Evolutionary conservation across 2,329 filamentous ascomycete genomes (phyloP), one percentile per base, ranked within the genome.

Genomic region (Aspergillus arachidicola): DNA sequence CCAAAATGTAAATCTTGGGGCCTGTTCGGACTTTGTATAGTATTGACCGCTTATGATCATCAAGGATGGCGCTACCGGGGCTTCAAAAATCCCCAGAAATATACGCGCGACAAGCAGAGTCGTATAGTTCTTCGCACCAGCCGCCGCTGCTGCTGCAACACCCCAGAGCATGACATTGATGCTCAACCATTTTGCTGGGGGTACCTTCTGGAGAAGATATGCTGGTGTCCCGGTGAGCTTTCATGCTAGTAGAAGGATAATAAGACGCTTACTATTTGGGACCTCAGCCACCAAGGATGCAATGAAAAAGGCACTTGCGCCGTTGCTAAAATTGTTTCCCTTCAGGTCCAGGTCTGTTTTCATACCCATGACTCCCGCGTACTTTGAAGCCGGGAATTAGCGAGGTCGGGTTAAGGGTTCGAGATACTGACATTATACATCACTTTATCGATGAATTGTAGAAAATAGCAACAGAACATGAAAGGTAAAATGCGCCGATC

Each of bases 341-440:
- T 74, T 72, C 16, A 89, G 79, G 1, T 81, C 76, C 3, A 87
- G 79, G 58, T 88, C 85, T 63, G 80, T 75, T 34, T 74, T 79
- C 9, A 90, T 74, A 6, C 86, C 86, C 87, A 89, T 90, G 41
- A 90, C 86, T 59, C 84, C 85, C 14, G 86, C 86, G 70, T 89
- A 89, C 57, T 58, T 16, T 51, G 7, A 12, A 16, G 11, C 26
- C n/a, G 3, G n/a, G 26, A 19, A 30, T 51, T 30, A 51, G 48
- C 56, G 19, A 45, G 14, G 56, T 23, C 19, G 4, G n/a, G 28
- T 32, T 14, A 32, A 54, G 28, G n/a, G 54, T 46, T 28, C 12
- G 30, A 16, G 9, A 46, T 36, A 68, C 70, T 64, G n/a, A 71
- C 70, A 58, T 73, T 73, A n/a, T 73, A 67, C 65, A 74, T 67